phyloP scores from a whole-genome alignment of 2,329 filamentous ascomycete genomes.

The Grosmannia clavigera region DNA sequence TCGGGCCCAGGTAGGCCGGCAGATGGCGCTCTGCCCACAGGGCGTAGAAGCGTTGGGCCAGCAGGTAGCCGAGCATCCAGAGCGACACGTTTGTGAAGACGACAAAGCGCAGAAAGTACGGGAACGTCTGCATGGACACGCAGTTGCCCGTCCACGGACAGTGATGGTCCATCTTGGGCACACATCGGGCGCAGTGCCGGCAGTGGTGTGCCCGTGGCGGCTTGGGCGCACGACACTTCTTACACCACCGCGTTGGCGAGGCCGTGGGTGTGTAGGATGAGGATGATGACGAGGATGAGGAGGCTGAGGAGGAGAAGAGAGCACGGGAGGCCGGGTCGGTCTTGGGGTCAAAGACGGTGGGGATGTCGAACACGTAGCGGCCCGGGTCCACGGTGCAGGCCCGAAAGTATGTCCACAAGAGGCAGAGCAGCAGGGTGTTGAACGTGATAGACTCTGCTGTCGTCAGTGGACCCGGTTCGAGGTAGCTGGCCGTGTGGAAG shows the following conservation, averaged over 20 bases:
- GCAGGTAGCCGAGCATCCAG: slow-evolving; percentile 45
- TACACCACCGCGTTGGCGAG: slow-evolving; percentile 47
- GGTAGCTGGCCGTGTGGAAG: slow-evolving; percentile 45
- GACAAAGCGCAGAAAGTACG: slow-evolving; percentile 72
- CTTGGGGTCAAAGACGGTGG: background rate
- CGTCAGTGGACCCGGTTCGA: slow-evolving; percentile 49
- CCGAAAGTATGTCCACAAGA: slow-evolving; percentile 59
- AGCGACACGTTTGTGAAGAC: slow-evolving; percentile 55
- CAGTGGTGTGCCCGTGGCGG: slow-evolving; percentile 74
- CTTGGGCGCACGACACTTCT: slow-evolving; percentile 62
- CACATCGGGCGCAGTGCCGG: slow-evolving; percentile 59
- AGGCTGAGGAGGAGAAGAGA: background rate
- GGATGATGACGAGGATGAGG: slow-evolving; percentile 2
- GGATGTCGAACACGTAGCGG: slow-evolving; percentile 30
- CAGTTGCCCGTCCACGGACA: slow-evolving; percentile 80
- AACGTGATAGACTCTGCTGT: slow-evolving; percentile 46
- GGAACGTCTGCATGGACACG: slow-evolving; percentile 69
- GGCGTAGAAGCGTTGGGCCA: slow-evolving; percentile 44
- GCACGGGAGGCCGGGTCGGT: background rate
- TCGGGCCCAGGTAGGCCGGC: slow-evolving; percentile 64
- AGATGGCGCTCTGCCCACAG: slow-evolving; percentile 55
- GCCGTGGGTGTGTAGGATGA: background rate
- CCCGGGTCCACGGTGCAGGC: slow-evolving; percentile 47
- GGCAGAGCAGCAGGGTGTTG: slow-evolving; percentile 50
- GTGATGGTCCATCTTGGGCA: slow-evolving; percentile 77